Evolutionary conservation across 129 eudicot genomes (phyloP).

Genomic region (Pulicaria dysenterica): DNA sequence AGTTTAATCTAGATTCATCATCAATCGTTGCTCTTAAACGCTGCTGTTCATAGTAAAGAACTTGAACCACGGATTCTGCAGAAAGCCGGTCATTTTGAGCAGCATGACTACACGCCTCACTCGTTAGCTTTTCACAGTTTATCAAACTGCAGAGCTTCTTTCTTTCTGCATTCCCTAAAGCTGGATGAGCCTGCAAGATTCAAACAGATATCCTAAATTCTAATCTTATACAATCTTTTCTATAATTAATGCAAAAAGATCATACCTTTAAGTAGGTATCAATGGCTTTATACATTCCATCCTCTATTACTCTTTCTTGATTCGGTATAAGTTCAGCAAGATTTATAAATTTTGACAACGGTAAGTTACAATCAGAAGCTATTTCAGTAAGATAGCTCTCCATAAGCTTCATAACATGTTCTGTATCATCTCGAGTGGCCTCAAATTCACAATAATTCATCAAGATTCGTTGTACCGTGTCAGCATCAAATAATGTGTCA

Average conservation of each 20-base stretch:
- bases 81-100: slow-evolving; percentile 86
- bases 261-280: slow-evolving; percentile 86
- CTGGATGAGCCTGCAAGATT: slow-evolving; percentile 79
- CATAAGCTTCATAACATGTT: slow-evolving; percentile 73
- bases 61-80: slow-evolving; percentile 77
- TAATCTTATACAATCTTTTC: slow-evolving; percentile 6
- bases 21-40: slow-evolving; percentile 58
- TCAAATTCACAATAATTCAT: slow-evolving; percentile 50
- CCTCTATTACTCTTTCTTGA: slow-evolving; percentile 67
- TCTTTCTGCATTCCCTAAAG: slow-evolving; percentile 61
- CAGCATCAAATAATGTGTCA: slow-evolving; percentile 84
- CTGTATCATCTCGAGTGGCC: slow-evolving; percentile 47
- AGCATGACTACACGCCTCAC: slow-evolving; percentile 86
- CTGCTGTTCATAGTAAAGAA: slow-evolving; percentile 86
- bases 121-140: slow-evolving; percentile 82
- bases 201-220: background rate
- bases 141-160: slow-evolving; percentile 82
- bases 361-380: slow-evolving; percentile 74
- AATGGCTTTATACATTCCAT: slow-evolving; percentile 86
- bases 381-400: slow-evolving; percentile 83
- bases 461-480: slow-evolving; percentile 73
- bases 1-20: slow-evolving; percentile 24
- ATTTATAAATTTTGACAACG: slow-evolving; percentile 55
- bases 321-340: slow-evolving; percentile 73
- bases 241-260: slow-evolving; percentile 13